Conservation (phyloP, 768 basidiomycete genomes). For the Galerina sulciceps region DNA sequence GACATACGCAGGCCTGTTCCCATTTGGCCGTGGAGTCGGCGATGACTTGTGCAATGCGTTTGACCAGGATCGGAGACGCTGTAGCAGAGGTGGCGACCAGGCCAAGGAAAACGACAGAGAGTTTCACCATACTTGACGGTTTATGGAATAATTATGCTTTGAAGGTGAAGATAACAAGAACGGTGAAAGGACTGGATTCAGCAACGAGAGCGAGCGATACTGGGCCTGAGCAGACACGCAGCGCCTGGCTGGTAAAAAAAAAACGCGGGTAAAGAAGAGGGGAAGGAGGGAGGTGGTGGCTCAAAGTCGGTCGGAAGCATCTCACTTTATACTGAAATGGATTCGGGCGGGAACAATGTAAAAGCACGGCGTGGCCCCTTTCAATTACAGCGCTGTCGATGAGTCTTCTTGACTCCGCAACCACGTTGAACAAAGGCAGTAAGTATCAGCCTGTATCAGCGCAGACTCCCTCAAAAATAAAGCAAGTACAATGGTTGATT, state of each 20-base stretch:
- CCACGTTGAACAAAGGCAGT: background rate
- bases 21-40: constrained; percentile 50
- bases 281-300: constrained; percentile 4
- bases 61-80: constrained; percentile 36
- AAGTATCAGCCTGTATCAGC: background rate
- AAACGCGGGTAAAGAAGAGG: constrained; percentile 10
- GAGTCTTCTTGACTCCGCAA: background rate
- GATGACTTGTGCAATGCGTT: constrained; percentile 55
- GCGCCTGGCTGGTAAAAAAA: constrained; percentile 34
- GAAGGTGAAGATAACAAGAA: constrained; percentile 12
- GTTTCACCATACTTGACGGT: constrained; percentile 27
- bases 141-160: constrained; percentile 15
- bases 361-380: constrained; percentile 8
- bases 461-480: constrained; percentile 5
- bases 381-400: background rate
- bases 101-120: constrained; percentile 32
- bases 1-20: constrained; percentile 57
- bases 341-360: constrained; percentile 16
- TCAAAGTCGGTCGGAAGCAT: background rate
- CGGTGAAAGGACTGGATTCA: constrained; percentile 11
- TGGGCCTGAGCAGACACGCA: constrained; percentile 19
- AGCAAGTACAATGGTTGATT: constrained; percentile 6
- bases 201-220: constrained; percentile 16
- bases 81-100: constrained; percentile 34
- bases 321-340: constrained; percentile 7